These are phyloP conservation scores for Candida fluviatilis DNA, from an alignment of 805 yeast genomes.

Conservation along the genomic window DNA sequence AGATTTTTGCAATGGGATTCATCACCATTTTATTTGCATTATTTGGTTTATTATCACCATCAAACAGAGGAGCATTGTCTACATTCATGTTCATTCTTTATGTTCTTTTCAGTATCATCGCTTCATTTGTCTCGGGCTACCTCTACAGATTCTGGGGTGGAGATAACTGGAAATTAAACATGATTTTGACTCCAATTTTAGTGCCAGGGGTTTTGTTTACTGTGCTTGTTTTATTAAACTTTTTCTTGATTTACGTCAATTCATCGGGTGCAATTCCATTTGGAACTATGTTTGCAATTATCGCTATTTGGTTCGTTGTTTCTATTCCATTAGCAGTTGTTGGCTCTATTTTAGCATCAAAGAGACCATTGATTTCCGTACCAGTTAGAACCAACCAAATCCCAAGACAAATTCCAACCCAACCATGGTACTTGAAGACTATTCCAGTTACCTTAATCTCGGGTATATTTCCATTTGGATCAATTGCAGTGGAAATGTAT, in stretches of 20 bases:
- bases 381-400: conserved; percentile 94
- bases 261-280: conserved; percentile 95
- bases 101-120: conserved; percentile 74
- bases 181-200: conserved; percentile 74
- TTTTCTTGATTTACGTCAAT: conserved; percentile 69
- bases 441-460: conserved; percentile 66
- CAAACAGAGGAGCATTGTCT: conserved; percentile 89
- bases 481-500: conserved; percentile 92
- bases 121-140: conserved; percentile 84
- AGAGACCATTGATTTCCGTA: conserved; percentile 49
- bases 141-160: conserved; percentile 90
- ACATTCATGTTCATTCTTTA: conserved; percentile 85
- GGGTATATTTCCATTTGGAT: conserved; percentile 92
- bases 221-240: conserved; percentile 66
- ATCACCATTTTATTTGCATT: conserved; percentile 78
- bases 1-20: conserved; percentile 71
- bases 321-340: conserved; percentile 79
- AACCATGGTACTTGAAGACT: conserved; percentile 77
- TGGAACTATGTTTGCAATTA: conserved; percentile 80
- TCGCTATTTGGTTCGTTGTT: conserved; percentile 78
- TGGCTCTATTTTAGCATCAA: conserved; percentile 80
- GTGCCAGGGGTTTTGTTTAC: conserved; percentile 79
- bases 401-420: conserved; percentile 92
- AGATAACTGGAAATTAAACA: conserved; percentile 81
- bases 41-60: conserved; percentile 86